Evolutionary conservation across 352 stramenopile species (phyloP).

Genomic region (Globisporangium okanoganense): DNA sequence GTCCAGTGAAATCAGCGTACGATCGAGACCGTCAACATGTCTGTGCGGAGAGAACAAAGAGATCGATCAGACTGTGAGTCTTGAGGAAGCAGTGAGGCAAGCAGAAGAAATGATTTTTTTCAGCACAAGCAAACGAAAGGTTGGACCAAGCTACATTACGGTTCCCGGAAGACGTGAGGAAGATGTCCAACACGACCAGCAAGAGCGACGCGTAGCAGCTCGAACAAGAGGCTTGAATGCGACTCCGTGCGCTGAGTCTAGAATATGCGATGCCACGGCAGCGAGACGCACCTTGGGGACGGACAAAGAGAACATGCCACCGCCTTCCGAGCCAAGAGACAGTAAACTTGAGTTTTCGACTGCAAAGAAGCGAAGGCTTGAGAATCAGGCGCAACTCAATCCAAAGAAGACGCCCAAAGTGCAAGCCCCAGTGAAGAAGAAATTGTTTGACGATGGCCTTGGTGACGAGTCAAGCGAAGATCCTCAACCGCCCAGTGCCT

Average conservation of each 20-base stretch:
- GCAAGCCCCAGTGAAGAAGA: slow-evolving; percentile 8
- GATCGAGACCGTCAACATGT: background rate
- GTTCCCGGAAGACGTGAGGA: background rate
- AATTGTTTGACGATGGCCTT: slow-evolving; percentile 2
- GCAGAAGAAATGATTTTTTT: slow-evolving; percentile 6
- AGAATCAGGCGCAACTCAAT: background rate
- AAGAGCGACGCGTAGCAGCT: background rate
- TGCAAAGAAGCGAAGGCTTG: slow-evolving; percentile 6
- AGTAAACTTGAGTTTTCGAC: background rate
- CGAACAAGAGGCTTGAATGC: background rate
- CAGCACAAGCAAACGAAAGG: background rate
- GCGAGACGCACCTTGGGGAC: background rate
- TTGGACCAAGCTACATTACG: background rate
- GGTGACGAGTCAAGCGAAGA: background rate
- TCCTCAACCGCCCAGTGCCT: background rate
- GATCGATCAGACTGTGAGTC: background rate
- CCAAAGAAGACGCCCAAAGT: background rate
- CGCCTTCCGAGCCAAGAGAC: background rate
- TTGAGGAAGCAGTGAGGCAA: background rate
- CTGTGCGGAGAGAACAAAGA: background rate
- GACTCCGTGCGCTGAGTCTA: background rate
- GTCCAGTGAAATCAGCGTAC: background rate
- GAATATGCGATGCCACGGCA: background rate
- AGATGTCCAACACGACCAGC: too few species aligned
- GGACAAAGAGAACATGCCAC: slow-evolving; percentile 15